Evolutionary conservation across 257 asterid genomes (phyloP).

Genomic region (Ehretia macrophylla): DNA sequence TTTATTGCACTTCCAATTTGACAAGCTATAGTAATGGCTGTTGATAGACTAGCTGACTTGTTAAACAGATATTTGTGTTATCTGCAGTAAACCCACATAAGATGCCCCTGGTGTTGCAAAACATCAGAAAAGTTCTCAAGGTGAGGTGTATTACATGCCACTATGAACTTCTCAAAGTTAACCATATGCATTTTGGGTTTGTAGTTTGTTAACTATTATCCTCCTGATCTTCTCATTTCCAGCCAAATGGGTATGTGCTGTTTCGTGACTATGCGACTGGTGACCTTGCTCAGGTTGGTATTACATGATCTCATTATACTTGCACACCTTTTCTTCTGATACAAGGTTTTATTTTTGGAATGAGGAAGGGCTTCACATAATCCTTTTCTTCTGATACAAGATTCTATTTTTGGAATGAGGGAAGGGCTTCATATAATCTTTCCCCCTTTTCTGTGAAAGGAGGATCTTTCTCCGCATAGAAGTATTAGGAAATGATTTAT

Average conservation of each 20-base stretch:
- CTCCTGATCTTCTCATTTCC: constrained; percentile 21
- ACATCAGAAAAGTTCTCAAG: constrained; percentile 83
- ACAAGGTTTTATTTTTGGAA: no score
- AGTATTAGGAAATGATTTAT: no score
- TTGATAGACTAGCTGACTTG: constrained; percentile 48
- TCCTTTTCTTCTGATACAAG: no score
- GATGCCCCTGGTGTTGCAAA: constrained; percentile 71
- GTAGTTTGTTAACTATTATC: constrained; percentile 20
- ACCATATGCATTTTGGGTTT: neutral
- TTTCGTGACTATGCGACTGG: constrained; percentile 98
- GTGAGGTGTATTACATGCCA: constrained; percentile 30
- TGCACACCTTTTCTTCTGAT: neutral
- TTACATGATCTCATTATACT: neutral
- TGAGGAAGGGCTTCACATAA: no score
- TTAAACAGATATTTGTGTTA: constrained; percentile 84
- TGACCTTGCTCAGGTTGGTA: constrained; percentile 92
- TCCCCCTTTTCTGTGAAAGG: no score
- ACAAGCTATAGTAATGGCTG: constrained; percentile 8
- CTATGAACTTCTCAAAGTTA: neutral
- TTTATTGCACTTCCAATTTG: constrained; percentile 1
- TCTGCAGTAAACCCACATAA: constrained; percentile 98
- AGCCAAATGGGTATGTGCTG: constrained; percentile 79
- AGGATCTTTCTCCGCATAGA: no score
- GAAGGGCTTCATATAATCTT: no score
- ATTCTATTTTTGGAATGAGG: no score